Base-by-base conservation (phyloP, 352 stramenopile species). In the Phytophthora macrochlamydospora region DNA sequence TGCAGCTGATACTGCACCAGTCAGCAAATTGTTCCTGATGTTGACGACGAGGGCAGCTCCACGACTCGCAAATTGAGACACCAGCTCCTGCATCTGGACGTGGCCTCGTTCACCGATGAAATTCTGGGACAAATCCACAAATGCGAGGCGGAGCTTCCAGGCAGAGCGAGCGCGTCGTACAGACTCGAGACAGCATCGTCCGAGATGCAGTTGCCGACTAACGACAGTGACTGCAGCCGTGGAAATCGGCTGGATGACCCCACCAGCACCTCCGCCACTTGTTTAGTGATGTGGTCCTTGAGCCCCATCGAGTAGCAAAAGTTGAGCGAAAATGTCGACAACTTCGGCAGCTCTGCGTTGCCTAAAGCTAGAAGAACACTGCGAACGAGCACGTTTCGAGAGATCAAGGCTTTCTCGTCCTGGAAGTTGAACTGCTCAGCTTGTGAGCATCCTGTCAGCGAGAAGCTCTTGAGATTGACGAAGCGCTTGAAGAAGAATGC, bases 171-270 rank as follows among this genome's bases (percentile, higher is more conserved):
- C 2, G 74, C 74, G 40, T 78, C 69, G 42, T 71, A 78, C 7
- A 89, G 62, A 32, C 73, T 65, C 52, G 74, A 52, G 7, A 73
- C 56, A 24, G 75, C 78, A 24, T 82, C 78, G 55, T 89, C 80
- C 18, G 80, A 78, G 58, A 89, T 81, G 59, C 80, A 83, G 56
- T 89, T 89, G 46, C 80, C 80, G 2, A 69, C 62, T 3, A 89
- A 62, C 4, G 71, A 76, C 8, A 89, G 51, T 48, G 66, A 61
- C 7, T 67, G 68, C 5, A 89, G 59, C 2, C 42, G 32, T 14
- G 73, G 73, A n/a, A 85, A 82, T 1, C 56, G 70, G 29, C 40
- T 67, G 7, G 58, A 68, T 6, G 72, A 61, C 4, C 69, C 69
- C 1, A 60, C 53, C 44, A 86, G 13, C n/a, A 80, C 44, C 4